A percentile compares a stretch with the other conserved stretches of the same genome.
These are phyloP conservation scores for Ilyonectria destructans DNA, from an alignment of 2,329 filamentous ascomycete genomes.

Conservation along the genomic window DNA sequence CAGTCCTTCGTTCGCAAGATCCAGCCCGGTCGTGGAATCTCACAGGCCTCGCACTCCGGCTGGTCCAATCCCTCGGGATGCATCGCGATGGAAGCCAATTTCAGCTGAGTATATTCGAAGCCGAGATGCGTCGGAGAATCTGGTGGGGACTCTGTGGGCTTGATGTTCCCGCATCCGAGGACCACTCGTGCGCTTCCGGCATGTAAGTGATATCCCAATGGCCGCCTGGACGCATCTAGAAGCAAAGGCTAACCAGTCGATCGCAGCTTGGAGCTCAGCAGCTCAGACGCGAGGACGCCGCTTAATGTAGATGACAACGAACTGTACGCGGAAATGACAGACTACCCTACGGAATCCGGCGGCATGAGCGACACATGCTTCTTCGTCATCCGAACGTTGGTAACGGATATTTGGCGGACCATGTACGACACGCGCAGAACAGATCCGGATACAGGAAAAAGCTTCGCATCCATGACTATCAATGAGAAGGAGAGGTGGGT, in stretches of 20 bases:
- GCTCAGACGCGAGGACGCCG: neutral
- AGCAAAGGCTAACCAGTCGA: too few species aligned
- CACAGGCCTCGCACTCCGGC: neutral
- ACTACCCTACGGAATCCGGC: neutral
- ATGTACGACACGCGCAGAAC: neutral
- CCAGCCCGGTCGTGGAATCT: conserved; percentile 4
- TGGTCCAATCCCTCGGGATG: neutral
- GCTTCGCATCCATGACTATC: neutral
- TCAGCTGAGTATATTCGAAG: neutral
- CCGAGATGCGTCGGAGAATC: conserved; percentile 3
- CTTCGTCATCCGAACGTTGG: neutral
- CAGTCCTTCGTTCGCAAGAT: neutral
- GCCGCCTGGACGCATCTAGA: neutral
- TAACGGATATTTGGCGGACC: neutral
- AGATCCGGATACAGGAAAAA: neutral
- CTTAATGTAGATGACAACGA: conserved; percentile 1
- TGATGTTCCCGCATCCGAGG: neutral
- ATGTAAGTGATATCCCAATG: neutral
- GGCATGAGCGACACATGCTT: neutral
- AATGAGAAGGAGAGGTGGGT: conserved; percentile 3
- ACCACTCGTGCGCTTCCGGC: neutral
- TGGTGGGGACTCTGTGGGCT: conserved; percentile 1
- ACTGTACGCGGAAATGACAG: neutral
- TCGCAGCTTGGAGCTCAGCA: conserved; percentile 8
- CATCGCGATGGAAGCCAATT: conserved; percentile 4